A percentile compares a stretch with the other conserved stretches of the same genome.
These are phyloP conservation scores for Trypanosoma boissoni DNA, from an alignment of 208 protist species.

Conservation along the genomic window DNA sequence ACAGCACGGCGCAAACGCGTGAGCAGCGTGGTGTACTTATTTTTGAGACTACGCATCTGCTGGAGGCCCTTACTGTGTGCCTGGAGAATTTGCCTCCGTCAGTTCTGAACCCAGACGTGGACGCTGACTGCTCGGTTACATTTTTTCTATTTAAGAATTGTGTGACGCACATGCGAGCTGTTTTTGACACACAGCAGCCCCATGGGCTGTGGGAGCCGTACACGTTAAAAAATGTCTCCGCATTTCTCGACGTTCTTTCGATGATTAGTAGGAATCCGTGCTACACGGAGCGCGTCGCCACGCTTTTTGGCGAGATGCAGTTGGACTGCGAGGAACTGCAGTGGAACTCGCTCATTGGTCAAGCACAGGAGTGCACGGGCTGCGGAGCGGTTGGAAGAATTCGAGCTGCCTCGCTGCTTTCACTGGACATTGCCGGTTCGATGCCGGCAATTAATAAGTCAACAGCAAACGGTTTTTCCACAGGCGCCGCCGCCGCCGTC, in stretches of 20 bases:
- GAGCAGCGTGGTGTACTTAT: constrained; percentile 51
- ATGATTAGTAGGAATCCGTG: constrained; percentile 82
- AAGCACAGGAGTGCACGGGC: constrained; percentile 75
- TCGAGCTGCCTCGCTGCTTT: constrained; percentile 9
- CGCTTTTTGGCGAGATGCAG: constrained; percentile 66
- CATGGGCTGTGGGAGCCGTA: constrained; percentile 67
- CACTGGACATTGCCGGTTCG: constrained; percentile 10
- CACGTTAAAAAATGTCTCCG: constrained; percentile 65
- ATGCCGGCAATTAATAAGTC: not conserved
- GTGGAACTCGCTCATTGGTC: constrained; percentile 63
- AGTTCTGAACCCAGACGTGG: constrained; percentile 76
- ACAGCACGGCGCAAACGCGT: not conserved
- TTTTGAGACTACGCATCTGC: constrained; percentile 72
- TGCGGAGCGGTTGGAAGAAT: constrained; percentile 45
- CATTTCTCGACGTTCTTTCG: constrained; percentile 74
- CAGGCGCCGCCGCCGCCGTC: not conserved
- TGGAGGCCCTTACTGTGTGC: constrained; percentile 63
- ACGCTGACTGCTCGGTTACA: constrained; percentile 76
- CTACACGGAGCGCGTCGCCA: constrained; percentile 70
- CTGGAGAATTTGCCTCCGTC: constrained; percentile 70
- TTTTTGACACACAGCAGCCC: constrained; percentile 66
- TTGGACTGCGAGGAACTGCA: constrained; percentile 67
- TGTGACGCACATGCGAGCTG: constrained; percentile 60
- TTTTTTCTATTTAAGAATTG: constrained; percentile 88
- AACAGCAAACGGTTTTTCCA: too few species aligned